Percentiles rank a stretch among this genome's conserved stretches.
phyloP scores from a whole-genome alignment of 495 filamentous ascomycete genomes.

The Neurospora sp. region DNA sequence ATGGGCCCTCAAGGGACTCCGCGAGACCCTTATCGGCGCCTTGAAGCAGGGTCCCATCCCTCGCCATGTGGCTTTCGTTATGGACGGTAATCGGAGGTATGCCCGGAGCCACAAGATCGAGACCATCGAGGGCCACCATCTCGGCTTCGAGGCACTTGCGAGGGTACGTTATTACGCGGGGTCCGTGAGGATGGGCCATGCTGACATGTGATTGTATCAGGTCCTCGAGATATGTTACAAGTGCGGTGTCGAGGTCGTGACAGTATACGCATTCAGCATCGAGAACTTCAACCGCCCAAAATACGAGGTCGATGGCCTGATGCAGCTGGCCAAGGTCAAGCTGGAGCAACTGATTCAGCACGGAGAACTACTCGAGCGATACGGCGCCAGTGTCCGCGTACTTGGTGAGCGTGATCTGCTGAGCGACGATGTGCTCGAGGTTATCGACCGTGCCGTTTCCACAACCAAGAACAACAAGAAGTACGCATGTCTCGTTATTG shows the following conservation, averaged over 20 bases:
- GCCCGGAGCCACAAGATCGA: slow-evolving; percentile 85
- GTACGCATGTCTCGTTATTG: slow-evolving; percentile 27
- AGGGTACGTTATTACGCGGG: slow-evolving; percentile 38
- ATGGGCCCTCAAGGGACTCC: slow-evolving; percentile 61
- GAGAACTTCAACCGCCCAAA: slow-evolving; percentile 99
- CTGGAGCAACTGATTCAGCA: slow-evolving; percentile 84
- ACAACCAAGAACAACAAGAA: slow-evolving; percentile 76
- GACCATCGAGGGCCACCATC: slow-evolving; percentile 91
- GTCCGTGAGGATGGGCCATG: background rate
- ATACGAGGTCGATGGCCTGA: slow-evolving; percentile 92
- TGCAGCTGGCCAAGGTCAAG: slow-evolving; percentile 96
- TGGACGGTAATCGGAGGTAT: slow-evolving; percentile 95
- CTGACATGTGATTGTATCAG: slow-evolving; percentile 27
- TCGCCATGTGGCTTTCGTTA: slow-evolving; percentile 91
- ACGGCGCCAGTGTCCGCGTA: slow-evolving; percentile 77
- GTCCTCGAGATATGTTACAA: slow-evolving; percentile 98
- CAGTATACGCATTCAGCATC: slow-evolving; percentile 96
- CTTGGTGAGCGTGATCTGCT: slow-evolving; percentile 74
- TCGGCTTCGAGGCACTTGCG: slow-evolving; percentile 92
- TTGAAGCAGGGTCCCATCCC: slow-evolving; percentile 85
- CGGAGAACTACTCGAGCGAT: slow-evolving; percentile 84
- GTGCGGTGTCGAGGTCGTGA: slow-evolving; percentile 87
- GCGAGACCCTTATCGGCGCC: slow-evolving; percentile 76
- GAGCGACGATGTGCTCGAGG: slow-evolving; percentile 75
- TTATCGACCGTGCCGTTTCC: slow-evolving; percentile 69